Conservation (phyloP, 202 grass and related monocot species). For the Digitaria exilis region DNA sequence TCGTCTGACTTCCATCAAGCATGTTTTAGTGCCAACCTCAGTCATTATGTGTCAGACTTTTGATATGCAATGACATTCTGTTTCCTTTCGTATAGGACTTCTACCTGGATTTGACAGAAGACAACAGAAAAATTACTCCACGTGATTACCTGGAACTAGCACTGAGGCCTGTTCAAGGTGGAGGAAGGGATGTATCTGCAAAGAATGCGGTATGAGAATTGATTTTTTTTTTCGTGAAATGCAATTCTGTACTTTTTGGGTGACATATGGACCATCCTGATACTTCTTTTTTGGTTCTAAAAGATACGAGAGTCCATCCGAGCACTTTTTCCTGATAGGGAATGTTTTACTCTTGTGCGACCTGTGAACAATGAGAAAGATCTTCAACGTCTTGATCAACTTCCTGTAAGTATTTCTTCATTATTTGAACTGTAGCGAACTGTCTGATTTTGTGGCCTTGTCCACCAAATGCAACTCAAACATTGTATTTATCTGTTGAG, state of each 20-base stretch:
- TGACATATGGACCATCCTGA: slow-evolving; percentile 9
- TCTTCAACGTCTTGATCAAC: slow-evolving; percentile 88
- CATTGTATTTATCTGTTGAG: not conserved
- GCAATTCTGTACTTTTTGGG: slow-evolving; percentile 19
- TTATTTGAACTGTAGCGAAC: slow-evolving; percentile 17
- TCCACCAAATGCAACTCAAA: not conserved
- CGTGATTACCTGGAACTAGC: slow-evolving; percentile 92
- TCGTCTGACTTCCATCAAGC: slow-evolving; percentile 4
- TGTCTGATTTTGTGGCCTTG: not conserved
- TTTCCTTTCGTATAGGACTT: slow-evolving; percentile 69
- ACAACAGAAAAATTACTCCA: slow-evolving; percentile 90
- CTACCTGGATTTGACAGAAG: slow-evolving; percentile 93
- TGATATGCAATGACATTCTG: slow-evolving; percentile 15
- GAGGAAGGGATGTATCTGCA: slow-evolving; percentile 67
- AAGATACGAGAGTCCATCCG: slow-evolving; percentile 98
- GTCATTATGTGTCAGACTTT: not conserved
- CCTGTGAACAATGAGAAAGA: slow-evolving; percentile 94
- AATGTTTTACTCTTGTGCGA: slow-evolving; percentile 91
- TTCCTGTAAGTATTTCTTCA: slow-evolving; percentile 65
- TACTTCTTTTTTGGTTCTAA: slow-evolving; percentile 36
- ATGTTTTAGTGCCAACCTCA: not conserved
- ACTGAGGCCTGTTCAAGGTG: slow-evolving; percentile 82
- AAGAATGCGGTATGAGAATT: slow-evolving; percentile 69
- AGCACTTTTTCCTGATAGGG: slow-evolving; percentile 93
- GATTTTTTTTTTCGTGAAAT: not conserved